Base-by-base conservation (phyloP, 805 yeast species). In the Candida ponderosae region DNA sequence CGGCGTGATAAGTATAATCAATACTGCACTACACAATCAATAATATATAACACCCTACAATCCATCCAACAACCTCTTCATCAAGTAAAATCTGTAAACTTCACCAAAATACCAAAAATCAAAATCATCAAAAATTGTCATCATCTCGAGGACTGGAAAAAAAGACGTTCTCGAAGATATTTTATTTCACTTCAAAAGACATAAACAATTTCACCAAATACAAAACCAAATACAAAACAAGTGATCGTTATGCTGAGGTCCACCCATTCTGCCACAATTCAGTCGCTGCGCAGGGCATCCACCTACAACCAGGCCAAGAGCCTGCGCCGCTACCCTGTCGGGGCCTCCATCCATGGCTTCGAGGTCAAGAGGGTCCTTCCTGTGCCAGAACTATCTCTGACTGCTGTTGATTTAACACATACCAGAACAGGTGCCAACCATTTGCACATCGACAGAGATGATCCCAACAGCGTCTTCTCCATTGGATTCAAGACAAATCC, bases 401-500 rank as follows among this genome's bases (percentile, higher is more conserved):
- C 80, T 3, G 97, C 96, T 4, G 81, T 86, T 3, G 80, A 75
- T 31, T 59, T 89, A 37, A 60, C 65, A 17, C 97, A 93, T 57
- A 50, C 52, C 18, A 67, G 63, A 29, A 79, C 95, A 0, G 93
- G 90, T 2, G 70, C 95, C 9, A 68, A 76, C 39, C 97, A 90
- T 59, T 56, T 93, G 21, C 98, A 93, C 54, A 74, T 93, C 36
- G 95, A 82, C 47, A 69, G 90, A 24, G 76, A 79, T 40, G 97
- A 90, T 53, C 64, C 68, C 34, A 90, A 89, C 57, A 87, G 87
- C 54, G 97, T 87, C 10, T 93, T 93, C 55, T 76, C 89, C 44
- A 74, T 93, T 31, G 87, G 83, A 1, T 89, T 93, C 65, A 87
- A 86, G 59, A 93, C 98, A 0, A 85, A 88, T 48, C 96, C 98